Evolutionary conservation across 306 rosid genomes (phyloP), one percentile per base, ranked within the genome.

Genomic region (Casuarina equisetifolia): DNA sequence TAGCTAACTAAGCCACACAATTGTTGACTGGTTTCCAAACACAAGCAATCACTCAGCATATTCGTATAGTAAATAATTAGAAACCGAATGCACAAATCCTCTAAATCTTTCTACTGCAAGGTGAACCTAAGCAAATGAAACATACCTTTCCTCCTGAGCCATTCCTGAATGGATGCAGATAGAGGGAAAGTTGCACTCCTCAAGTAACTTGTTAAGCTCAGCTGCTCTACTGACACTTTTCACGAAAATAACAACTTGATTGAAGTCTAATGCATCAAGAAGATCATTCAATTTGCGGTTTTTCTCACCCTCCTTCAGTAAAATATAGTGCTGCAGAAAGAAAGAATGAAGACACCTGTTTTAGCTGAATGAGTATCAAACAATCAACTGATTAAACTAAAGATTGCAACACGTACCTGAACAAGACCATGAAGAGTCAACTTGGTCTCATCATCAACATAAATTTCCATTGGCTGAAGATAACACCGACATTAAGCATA

Each of bases 361-460:
- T 66, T 42, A 40, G 19, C 9, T 75, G 58, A 75, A 51, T n/a
- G 35, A 43, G 59, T 69, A 80, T 48, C 66, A 72, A 42, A 76
- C 4, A 76, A 48, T 69, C 35, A 74, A 25, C 17, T 12, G 49
- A 74, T 46, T 61, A 78, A 32, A 52, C 50, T 73, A 55, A 75
- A 36, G 15, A 51, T 13, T 15, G 11, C 77, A 43, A 58, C 52
- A 36, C 46, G 35, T 55, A 90, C 91, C 91, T 90, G 94, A 9
- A 90, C 96, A 3, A 91, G 93, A 81, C 96, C 96, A 51, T 91
- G 96, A 62, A 91, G 96, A 7, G 96, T 91, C 86, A 91, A 89
- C 57, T 87, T 91, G 77, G 96, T 92, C 86, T 89, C 93, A 73
- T 91, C 96, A 77, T 91, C 93, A 6, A 91, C 96, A 79, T 91